Evolutionary conservation across 345 rosid species (phyloP).

Genomic region (Syzygium grande): DNA sequence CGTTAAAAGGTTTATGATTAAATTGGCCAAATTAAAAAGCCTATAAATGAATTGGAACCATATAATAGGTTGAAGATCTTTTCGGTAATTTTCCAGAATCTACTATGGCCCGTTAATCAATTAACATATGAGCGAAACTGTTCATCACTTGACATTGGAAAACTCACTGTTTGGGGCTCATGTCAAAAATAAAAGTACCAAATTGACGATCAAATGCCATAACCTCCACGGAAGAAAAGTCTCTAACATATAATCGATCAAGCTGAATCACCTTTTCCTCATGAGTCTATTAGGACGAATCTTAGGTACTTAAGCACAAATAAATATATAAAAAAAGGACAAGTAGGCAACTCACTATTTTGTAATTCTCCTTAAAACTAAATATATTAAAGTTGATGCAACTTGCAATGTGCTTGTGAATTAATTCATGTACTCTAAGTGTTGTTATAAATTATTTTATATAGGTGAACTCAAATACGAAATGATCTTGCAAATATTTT

Average conservation of each 20-base stretch:
- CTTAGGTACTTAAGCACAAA: background rate
- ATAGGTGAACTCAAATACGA: background rate
- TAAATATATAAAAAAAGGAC: background rate
- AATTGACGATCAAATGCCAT: background rate
- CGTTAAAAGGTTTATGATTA: rapidly evolving
- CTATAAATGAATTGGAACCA: rapidly evolving
- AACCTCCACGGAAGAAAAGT: background rate
- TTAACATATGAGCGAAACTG: background rate
- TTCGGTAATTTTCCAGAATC: rapidly evolving
- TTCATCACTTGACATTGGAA: background rate
- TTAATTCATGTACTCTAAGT: background rate
- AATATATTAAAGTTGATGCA: background rate
- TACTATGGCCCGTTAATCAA: background rate
- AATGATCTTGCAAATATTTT: background rate
- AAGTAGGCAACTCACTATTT: background rate
- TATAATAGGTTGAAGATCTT: background rate
- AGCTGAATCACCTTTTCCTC: background rate
- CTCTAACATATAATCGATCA: background rate
- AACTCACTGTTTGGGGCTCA: background rate
- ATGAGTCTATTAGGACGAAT: background rate
- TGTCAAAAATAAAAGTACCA: background rate
- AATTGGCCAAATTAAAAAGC: no score
- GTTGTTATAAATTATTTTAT: background rate
- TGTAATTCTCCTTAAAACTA: background rate
- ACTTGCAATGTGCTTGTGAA: background rate